A percentile compares a stretch with the other conserved stretches of the same genome.
Evolutionary conservation across 2,329 filamentous ascomycete species (phyloP).

Genomic region (Talaromyces sp.): DNA sequence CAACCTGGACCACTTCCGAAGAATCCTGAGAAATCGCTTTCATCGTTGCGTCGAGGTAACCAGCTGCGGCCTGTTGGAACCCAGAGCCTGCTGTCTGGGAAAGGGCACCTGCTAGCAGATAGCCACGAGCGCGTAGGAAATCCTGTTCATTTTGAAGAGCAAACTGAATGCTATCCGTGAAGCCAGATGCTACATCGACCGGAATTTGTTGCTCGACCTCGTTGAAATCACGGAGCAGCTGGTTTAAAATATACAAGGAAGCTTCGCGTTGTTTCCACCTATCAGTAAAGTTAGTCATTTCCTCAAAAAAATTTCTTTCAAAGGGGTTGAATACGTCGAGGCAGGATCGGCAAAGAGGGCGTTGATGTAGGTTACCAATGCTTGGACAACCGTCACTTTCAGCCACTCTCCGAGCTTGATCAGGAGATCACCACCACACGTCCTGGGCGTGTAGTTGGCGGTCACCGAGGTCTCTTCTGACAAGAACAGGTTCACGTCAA

Average conservation of each 20-base stretch:
- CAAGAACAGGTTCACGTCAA: slow-evolving; percentile 91
- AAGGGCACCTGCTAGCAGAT: slow-evolving; percentile 76
- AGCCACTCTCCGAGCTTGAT: slow-evolving; percentile 94
- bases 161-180: slow-evolving; percentile 74
- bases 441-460: slow-evolving; percentile 91
- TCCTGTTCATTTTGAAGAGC: slow-evolving; percentile 66
- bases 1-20: slow-evolving; percentile 85
- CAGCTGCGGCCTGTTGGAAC: slow-evolving; percentile 38
- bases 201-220: slow-evolving; percentile 71
- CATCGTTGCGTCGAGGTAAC: slow-evolving; percentile 56
- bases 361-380: slow-evolving; percentile 71
- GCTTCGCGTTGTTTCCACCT: slow-evolving; percentile 71
- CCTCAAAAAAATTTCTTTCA: neutral
- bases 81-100: slow-evolving; percentile 61
- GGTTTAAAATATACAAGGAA: slow-evolving; percentile 77
- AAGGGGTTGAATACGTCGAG: slow-evolving; percentile 24
- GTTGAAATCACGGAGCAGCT: slow-evolving; percentile 75
- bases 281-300: slow-evolving; percentile 13
- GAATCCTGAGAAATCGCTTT: slow-evolving; percentile 69
- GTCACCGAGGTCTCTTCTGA: slow-evolving; percentile 93
- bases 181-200: slow-evolving; percentile 63
- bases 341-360: slow-evolving; percentile 57
- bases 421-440: slow-evolving; percentile 83
- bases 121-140: slow-evolving; percentile 80
- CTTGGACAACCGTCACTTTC: slow-evolving; percentile 67